These are phyloP conservation scores for Fragosphaeria purpurea DNA, from an alignment of 2,329 filamentous ascomycete genomes.

Conservation along the genomic window DNA sequence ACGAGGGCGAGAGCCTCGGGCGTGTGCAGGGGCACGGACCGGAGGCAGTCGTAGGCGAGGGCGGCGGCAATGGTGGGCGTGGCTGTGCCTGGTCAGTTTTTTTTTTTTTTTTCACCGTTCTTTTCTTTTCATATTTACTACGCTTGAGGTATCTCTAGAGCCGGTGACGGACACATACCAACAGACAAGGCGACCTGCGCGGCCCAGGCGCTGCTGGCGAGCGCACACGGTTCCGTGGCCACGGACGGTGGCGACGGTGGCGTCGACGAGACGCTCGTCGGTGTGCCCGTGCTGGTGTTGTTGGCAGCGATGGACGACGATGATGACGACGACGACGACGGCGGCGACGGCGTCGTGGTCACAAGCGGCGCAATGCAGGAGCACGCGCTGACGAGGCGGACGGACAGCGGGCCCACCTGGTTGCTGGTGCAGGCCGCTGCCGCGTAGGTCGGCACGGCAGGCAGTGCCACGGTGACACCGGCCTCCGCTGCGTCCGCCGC, in stretches of 20 bases:
- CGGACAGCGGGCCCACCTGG: slow-evolving; percentile 10
- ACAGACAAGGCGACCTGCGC: slow-evolving; percentile 1
- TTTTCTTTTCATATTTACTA: not conserved
- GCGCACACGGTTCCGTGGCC: slow-evolving; percentile 5
- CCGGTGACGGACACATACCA: not conserved
- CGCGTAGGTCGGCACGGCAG: slow-evolving; percentile 15
- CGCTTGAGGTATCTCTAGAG: too few species aligned
- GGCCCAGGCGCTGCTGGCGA: slow-evolving; percentile 14
- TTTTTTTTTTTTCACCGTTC: too few species aligned
- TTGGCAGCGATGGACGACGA: not conserved
- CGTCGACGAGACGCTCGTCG: not conserved
- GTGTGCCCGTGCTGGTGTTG: slow-evolving; percentile 3
- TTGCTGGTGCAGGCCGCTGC: slow-evolving; percentile 14
- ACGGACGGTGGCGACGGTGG: not conserved
- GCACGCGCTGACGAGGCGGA: slow-evolving; percentile 17
- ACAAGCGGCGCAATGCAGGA: slow-evolving; percentile 11
- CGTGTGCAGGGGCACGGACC: slow-evolving; percentile 30
- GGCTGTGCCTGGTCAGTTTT: not conserved
- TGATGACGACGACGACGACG: not conserved
- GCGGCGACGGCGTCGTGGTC: not conserved
- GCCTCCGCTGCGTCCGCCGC: not conserved
- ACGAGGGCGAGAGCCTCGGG: slow-evolving; percentile 28
- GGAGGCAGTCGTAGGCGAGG: slow-evolving; percentile 30
- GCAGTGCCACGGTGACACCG: not conserved
- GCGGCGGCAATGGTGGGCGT: slow-evolving; percentile 26